Evolutionary conservation across 257 asterid genomes (phyloP), one percentile per base, ranked within the genome.

Genomic region (Craterostigma plantagineum): DNA sequence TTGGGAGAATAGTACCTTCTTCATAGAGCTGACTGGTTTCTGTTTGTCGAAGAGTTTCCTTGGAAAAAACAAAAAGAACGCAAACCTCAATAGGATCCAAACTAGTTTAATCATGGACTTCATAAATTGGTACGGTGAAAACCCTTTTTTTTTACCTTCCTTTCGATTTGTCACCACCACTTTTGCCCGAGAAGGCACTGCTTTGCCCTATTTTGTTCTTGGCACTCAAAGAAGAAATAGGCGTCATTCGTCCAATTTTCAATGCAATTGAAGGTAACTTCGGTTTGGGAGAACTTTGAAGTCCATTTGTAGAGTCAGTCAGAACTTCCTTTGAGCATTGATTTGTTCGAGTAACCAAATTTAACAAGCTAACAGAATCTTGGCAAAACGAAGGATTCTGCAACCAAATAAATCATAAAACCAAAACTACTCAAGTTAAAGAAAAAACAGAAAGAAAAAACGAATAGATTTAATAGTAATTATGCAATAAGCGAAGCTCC

Each of bases 301-400:
- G 51, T 69, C 59, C 70, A 39, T 64, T 66, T 12, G 69, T 57
- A 35, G 80, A 66, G 66, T 75, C 73, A 16, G 59, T 58, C 64
- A 68, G 36, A 45, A 70, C 70, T 61, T 68, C 71, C 33, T 62
- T 72, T 34, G 51, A 35, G 58, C 63, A 65, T 66, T 64, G 85
- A 68, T 62, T 61, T 48, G 84, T 50, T 30, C 87, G 70, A 37
- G 95, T 73, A 56, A 85, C 75, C 63, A 78, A 64, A 72, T 72
- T 70, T 54, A 74, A 46, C 33, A 65, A 62, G 58, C 75, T 71
- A 42, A 81, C 50, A 23, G 90, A 67, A 57, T 76, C 97, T 70
- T 64, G 79, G 62, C 93, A 87, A 64, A 76, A 58, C 38, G 16
- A 48, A 47, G 92, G 77, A 45, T 73, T 81, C 97, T 87, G 37